Conservation (phyloP, 2,329 filamentous ascomycete genomes). For the Xylaria sp. region DNA sequence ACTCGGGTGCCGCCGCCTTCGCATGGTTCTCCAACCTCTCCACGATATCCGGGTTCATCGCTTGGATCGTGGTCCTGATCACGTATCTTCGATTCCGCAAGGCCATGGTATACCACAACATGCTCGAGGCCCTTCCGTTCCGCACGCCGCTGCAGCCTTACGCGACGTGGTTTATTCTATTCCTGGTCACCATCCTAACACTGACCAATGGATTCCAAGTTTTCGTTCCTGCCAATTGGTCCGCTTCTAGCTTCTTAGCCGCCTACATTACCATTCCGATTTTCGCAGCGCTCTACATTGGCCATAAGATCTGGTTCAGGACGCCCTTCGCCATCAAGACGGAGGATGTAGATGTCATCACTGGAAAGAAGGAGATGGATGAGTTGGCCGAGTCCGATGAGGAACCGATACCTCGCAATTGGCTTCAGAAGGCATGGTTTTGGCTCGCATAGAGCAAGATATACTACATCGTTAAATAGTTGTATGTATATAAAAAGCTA, state of each 20-base stretch:
- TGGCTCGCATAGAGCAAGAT: slow-evolving; percentile 59
- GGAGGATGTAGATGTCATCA: slow-evolving; percentile 65
- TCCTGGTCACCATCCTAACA: slow-evolving; percentile 69
- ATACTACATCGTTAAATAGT: background rate
- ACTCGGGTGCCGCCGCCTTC: slow-evolving; percentile 72
- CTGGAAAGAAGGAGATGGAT: slow-evolving; percentile 72
- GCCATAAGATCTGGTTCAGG: slow-evolving; percentile 65
- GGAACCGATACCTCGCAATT: slow-evolving; percentile 61
- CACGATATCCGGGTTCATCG: slow-evolving; percentile 69
- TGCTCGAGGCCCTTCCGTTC: slow-evolving; percentile 64
- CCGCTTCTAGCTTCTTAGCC: slow-evolving; percentile 70
- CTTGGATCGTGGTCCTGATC: slow-evolving; percentile 68
- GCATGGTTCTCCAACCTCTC: slow-evolving; percentile 78
- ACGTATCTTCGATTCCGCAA: slow-evolving; percentile 69
- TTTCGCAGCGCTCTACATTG: slow-evolving; percentile 69
- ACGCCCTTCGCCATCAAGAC: slow-evolving; percentile 57
- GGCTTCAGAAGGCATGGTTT: slow-evolving; percentile 64
- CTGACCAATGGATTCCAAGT: slow-evolving; percentile 81
- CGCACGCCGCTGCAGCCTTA: slow-evolving; percentile 68
- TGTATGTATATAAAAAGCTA: background rate
- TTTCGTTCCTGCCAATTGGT: slow-evolving; percentile 75
- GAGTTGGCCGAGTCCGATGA: slow-evolving; percentile 63
- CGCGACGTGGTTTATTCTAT: slow-evolving; percentile 69
- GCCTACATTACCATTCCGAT: slow-evolving; percentile 71
- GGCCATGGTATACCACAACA: slow-evolving; percentile 64